Evolutionary conservation across 2,329 filamentous ascomycete species (phyloP).

Genomic region (Claviceps sp.): DNA sequence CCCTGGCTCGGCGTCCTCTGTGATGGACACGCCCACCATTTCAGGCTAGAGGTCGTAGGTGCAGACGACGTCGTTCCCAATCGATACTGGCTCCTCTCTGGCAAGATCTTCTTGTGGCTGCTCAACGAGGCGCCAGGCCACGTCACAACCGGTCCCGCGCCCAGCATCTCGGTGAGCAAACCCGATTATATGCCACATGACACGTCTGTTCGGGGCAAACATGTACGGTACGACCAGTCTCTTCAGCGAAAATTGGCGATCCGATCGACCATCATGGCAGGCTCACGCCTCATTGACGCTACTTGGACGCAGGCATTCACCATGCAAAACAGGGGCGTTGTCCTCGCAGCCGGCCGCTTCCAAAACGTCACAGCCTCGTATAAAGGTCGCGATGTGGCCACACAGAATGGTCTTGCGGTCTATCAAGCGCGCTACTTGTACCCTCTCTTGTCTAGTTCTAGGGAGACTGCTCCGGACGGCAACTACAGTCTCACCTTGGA

Average conservation of each 20-base stretch:
- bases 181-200: neutral
- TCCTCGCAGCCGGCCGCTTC: slow-evolving; percentile 19
- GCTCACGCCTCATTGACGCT: slow-evolving; percentile 7
- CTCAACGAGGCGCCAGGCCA: slow-evolving; percentile 36
- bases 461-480: neutral
- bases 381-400: slow-evolving; percentile 7
- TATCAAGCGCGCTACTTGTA: slow-evolving; percentile 7
- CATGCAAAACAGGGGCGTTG: slow-evolving; percentile 38
- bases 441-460: slow-evolving; percentile 5
- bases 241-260: slow-evolving; percentile 48
- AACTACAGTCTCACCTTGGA: slow-evolving; percentile 13
- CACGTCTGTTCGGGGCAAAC: neutral
- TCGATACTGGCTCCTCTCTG: slow-evolving; percentile 56
- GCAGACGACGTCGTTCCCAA: slow-evolving; percentile 39
- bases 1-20: slow-evolving; percentile 59
- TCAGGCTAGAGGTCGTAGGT: slow-evolving; percentile 54
- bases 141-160: slow-evolving; percentile 21
- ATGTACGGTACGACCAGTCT: slow-evolving; percentile 24
- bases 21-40: slow-evolving; percentile 50
- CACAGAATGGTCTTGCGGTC: neutral
- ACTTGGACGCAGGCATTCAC: slow-evolving; percentile 45
- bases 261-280: slow-evolving; percentile 34
- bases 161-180: neutral
- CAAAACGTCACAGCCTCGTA: slow-evolving; percentile 23
- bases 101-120: slow-evolving; percentile 73